Base-by-base conservation (phyloP, 331 rosid species). In the Quercus lobata region DNA sequence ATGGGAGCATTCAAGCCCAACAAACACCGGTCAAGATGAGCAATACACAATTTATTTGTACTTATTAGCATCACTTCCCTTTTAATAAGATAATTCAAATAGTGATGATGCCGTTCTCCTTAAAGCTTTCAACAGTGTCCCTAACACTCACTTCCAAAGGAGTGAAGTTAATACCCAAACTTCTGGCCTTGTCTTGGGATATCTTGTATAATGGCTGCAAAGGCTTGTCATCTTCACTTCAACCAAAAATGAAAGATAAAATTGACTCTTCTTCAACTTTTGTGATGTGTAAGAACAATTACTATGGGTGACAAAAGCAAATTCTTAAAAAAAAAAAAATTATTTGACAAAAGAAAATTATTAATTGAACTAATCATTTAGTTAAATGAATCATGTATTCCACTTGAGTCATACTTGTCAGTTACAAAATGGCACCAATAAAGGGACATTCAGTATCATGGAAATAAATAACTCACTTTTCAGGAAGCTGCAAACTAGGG, bases 41-140 rank as follows among this genome's bases (percentile, higher is more conserved):
- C 44, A 37, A 37, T 7, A 46, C 53, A 46, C 53, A 46, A 46
- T 9, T 46, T 46, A 3, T 46, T 46, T 46, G 53, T 46, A 46
- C 53, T 46, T 46, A 46, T 46, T 46, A 9, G 1, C 4, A 11
- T 46, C 53, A 46, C 53, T 12, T 46, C 16, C 53, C 53, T 11
- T 46, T 46, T 46, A 46, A 11, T 46, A 46, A 46, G 16, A 46
- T 46, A 11, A 11, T 9, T 46, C 44, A 65, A 41, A 16, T 0
- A 30, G 18, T 70, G 15, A 81, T 52, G 62, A 75, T 57, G 57
- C 65, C 65, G 54, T 74, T 81, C 70, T 78, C 76, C 83, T 74
- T 78, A 21, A 85, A 75, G 77, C 80, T 55, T 65, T 81, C 85
- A 57, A 85, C n/a, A 1, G 88, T 63, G 75, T 85, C 85, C 74